phyloP scores from a whole-genome alignment of 1,284 basidiomycete species.

The Sphagnurus paluster region DNA sequence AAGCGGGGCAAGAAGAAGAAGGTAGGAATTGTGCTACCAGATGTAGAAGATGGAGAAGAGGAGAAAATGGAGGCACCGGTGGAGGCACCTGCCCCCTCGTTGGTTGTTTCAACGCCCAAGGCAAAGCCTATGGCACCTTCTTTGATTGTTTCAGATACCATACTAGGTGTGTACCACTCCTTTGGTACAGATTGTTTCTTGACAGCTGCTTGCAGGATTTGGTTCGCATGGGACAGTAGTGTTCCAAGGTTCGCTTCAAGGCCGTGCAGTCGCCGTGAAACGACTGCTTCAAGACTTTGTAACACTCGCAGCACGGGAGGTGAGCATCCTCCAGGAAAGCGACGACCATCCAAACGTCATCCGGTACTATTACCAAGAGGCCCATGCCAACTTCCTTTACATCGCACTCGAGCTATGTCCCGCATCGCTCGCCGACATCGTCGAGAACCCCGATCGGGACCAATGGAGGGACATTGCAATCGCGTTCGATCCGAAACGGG shows the following conservation, averaged over 20 bases:
- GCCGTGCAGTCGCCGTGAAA: conserved; percentile 95
- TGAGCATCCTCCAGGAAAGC: conserved; percentile 91
- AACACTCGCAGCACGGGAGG: conserved; percentile 92
- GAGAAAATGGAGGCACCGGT: conserved; percentile 16
- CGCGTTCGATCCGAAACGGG: conserved; percentile 85
- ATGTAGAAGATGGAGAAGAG: conserved; percentile 22
- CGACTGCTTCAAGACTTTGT: conserved; percentile 95
- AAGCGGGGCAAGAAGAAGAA: conserved; percentile 48
- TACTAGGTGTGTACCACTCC: conserved; percentile 61
- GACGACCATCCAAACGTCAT: conserved; percentile 99
- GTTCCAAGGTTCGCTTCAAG: conserved; percentile 91
- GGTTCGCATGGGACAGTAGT: conserved; percentile 98
- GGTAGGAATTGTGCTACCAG: conserved; percentile 26
- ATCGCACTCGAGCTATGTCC: conserved; percentile 98
- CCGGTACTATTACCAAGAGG: conserved; percentile 97
- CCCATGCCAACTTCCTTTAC: conserved; percentile 91
- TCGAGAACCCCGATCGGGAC: conserved; percentile 75
- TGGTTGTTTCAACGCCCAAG: conserved; percentile 30
- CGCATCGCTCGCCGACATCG: conserved; percentile 89
- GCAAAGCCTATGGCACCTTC: conserved; percentile 35
- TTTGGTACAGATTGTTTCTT: neutral
- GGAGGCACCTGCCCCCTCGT: conserved; percentile 23
- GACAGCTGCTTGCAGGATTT: conserved; percentile 58
- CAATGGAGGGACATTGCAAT: conserved; percentile 68
- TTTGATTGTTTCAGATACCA: conserved; percentile 70